Base-by-base conservation (phyloP, 2,329 filamentous ascomycete species). In the Tolypocladium album region DNA sequence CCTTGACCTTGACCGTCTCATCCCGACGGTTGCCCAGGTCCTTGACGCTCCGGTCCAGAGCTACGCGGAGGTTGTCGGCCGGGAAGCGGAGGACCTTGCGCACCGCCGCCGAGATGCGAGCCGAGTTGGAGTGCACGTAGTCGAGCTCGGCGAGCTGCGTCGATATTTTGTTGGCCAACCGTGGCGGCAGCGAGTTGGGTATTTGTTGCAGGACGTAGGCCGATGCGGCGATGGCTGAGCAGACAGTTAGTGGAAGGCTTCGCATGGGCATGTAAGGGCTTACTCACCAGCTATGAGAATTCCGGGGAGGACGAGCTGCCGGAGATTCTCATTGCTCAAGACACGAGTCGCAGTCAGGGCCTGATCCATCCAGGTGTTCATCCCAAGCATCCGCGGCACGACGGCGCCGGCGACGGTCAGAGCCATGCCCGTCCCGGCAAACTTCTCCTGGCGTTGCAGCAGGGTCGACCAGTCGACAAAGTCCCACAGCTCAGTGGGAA, bases 341-440 rank as follows among this genome's bases (percentile, higher is more conserved):
- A 97, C 76, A 67, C 88, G 90, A n/a, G 85, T 87, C 9, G 88
- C 90, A 63, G 88, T 89, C 58, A 97, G 74, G 1, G 89, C 88
- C 64, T 93, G 90, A 71, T 97, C 93, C 66, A 97, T 78, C 92
- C 93, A 97, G 57, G 89, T 87, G 66, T 89, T 86, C 63, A 92
- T 89, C 61, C 92, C 91, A 45, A 99, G 78, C 69, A 94, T 81
- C 56, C 91, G 84, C 56, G 88, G 85, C 60, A 93, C 91, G 5
- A 97, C 79, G 2, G 96, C 90, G 60, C 91, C 92, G 12, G 89
- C 89, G 42, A 96, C 83, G 1, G 94, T 99, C 69, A 99, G 81
- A 7, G 93, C 94, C 88, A 99, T 92, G 64, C 94, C 89, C 3
- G 92, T 95, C 45, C 93, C 91, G 7, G 93, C 92, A 60, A 95